Evolutionary conservation across 2,329 filamentous ascomycete species (phyloP), one percentile per base, ranked within the genome.

Genomic region (Colletotrichum nymphaeae): DNA sequence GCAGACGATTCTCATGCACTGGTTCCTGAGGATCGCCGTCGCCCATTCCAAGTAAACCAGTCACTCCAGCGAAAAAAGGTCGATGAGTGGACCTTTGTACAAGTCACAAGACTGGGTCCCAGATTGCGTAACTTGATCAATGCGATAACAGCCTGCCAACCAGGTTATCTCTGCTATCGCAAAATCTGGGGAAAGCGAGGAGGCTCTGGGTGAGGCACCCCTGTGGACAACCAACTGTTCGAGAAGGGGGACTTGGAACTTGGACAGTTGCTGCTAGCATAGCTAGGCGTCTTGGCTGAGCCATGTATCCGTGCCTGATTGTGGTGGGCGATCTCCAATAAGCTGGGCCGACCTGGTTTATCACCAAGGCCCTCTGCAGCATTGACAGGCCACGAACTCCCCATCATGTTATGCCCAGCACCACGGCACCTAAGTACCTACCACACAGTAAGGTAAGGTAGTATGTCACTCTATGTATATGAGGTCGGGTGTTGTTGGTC

Each of bases 71-170:
- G 26, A 55, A 24, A 24, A 59, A 42, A 59, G 69, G 42, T 62
- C 62, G 55, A 65, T 26, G 52, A 73, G 67, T 66, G 70, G 70
- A 65, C 49, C 70, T 73, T 30, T 24, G 35, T 26, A 35, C 70
- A 66, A 70, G 67, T 73, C 70, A 73, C 67, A 65, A 63, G 70
- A 70, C 49, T 22, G 35, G 60, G 26, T 24, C 58, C 32, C 26
- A 70, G 60, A 70, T 69, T 70, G 67, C 60, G 70, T 65, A 73
- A 70, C 60, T 62, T 63, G 56, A 58, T 66, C 55, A 66, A 73
- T 65, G 70, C 70, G 70, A 73, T 73, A 70, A 60, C 58, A 73
- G 60, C 55, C 32, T 65, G 59, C 53, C 42, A 69, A 26, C 66
- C 46, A 37, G 66, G 52, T 24, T 59, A 49, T 69, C 69, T 32